Evolutionary conservation across 805 yeast species (phyloP).

Genomic region (Metschnikowia continentalis): DNA sequence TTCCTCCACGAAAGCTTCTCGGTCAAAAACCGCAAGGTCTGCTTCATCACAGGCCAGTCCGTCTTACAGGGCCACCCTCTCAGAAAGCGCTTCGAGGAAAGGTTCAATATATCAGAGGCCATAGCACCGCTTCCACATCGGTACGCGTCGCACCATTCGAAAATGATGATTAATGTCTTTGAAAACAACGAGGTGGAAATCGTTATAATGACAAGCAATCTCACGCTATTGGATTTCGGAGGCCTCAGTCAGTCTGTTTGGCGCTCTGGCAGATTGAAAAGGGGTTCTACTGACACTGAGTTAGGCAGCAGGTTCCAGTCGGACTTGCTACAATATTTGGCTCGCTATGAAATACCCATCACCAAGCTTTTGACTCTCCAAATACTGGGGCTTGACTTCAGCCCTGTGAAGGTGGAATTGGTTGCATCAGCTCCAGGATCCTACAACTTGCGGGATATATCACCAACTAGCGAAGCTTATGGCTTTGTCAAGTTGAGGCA

Average conservation of each 20-base stretch:
- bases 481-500: conserved; percentile 49
- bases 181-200: conserved; percentile 44
- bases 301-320: conserved; percentile 34
- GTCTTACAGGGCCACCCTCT: conserved; percentile 9
- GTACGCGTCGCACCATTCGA: conserved; percentile 58
- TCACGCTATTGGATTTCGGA: conserved; percentile 50
- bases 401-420: conserved; percentile 46
- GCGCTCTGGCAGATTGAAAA: conserved; percentile 47
- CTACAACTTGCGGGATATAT: conserved; percentile 14
- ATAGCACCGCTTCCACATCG: conserved; percentile 30
- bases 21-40: conserved; percentile 17
- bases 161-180: conserved; percentile 58
- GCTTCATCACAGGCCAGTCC: conserved; percentile 29
- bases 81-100: conserved; percentile 6
- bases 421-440: conserved; percentile 54
- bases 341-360: conserved; percentile 33
- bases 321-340: conserved; percentile 44
- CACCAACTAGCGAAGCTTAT: conserved; percentile 24
- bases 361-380: conserved; percentile 24
- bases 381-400: conserved; percentile 41
- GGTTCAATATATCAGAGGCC: conserved; percentile 27
- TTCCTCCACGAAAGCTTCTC: conserved; percentile 26
- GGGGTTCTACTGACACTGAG: conserved; percentile 8
- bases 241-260: conserved; percentile 65
- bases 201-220: conserved; percentile 56